Conservation (phyloP, 1,139 yeast species). For the Arxiozyma heterogenica region DNA sequence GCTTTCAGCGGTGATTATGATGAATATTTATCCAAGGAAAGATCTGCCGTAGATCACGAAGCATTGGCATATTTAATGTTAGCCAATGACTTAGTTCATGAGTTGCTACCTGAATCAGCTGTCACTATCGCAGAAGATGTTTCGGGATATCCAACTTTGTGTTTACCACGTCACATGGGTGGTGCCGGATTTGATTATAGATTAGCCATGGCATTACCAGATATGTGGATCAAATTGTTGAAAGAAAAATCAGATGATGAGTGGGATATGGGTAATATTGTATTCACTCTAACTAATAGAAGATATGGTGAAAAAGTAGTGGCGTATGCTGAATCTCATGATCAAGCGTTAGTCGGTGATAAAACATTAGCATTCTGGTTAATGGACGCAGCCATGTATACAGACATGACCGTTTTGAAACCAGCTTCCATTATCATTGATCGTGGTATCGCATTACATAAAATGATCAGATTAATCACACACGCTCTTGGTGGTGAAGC, state of each 20-base stretch:
- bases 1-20: slow-evolving; percentile 89
- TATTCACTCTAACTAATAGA: slow-evolving; percentile 77
- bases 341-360: slow-evolving; percentile 95
- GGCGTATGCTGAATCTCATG: slow-evolving; percentile 92
- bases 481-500: slow-evolving; percentile 94
- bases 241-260: slow-evolving; percentile 80
- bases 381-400: slow-evolving; percentile 98
- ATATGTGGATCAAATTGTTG: slow-evolving; percentile 94
- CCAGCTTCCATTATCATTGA: slow-evolving; percentile 71
- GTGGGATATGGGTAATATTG: slow-evolving; percentile 81
- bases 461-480: slow-evolving; percentile 77
- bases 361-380: slow-evolving; percentile 95
- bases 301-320: slow-evolving; percentile 85
- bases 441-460: slow-evolving; percentile 84
- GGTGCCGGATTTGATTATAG: slow-evolving; percentile 94
- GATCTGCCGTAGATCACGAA: slow-evolving; percentile 72
- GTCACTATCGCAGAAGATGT: slow-evolving; percentile 94
- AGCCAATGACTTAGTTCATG: slow-evolving; percentile 67
- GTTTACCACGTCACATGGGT: slow-evolving; percentile 62
- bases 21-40: slow-evolving; percentile 68
- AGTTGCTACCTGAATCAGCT: slow-evolving; percentile 44
- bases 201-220: slow-evolving; percentile 95
- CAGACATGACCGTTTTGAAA: slow-evolving; percentile 76
- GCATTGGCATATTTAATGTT: slow-evolving; percentile 80
- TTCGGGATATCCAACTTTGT: slow-evolving; percentile 92